These are phyloP conservation scores for Boeremia exigua DNA, from an alignment of 2,329 filamentous ascomycete genomes.

Conservation along the genomic window DNA sequence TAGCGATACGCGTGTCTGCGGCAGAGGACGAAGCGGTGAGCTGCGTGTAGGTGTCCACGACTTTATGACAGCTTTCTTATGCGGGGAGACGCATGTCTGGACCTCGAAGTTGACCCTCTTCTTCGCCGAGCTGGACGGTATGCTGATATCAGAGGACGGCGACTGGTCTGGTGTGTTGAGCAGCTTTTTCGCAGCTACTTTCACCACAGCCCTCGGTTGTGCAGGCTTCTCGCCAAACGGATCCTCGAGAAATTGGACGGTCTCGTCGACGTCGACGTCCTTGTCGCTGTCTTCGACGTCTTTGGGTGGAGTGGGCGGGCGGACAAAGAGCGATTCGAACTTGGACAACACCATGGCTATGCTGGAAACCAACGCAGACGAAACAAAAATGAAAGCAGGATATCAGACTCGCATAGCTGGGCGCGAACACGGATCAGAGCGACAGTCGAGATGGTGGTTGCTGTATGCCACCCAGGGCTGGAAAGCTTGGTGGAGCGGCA, in stretches of 20 bases:
- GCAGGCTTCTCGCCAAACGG: conserved; percentile 46
- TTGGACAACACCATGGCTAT: conserved; percentile 51
- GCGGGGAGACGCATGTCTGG: conserved; percentile 63
- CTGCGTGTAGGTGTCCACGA: conserved; percentile 45
- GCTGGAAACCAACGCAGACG: conserved; percentile 33
- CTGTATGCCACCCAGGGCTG: conserved; percentile 3
- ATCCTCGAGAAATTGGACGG: conserved; percentile 52
- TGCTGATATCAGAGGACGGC: conserved; percentile 50
- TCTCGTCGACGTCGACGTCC: conserved; percentile 46
- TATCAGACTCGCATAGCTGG: conserved; percentile 35
- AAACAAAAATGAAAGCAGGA: conserved; percentile 27
- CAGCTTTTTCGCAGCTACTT: conserved; percentile 24
- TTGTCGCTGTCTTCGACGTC: conserved; percentile 49
- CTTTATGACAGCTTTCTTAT: conserved; percentile 46
- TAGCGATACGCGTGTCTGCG: conserved; percentile 59
- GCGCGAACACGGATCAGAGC: conserved; percentile 8
- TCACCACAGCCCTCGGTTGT: conserved; percentile 28
- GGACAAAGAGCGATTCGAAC: conserved; percentile 57
- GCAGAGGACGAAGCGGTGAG: conserved; percentile 55
- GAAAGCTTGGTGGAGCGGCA: conserved; percentile 15
- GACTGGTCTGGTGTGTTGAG: conserved; percentile 52
- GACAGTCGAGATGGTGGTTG: conserved; percentile 22
- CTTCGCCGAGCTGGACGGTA: conserved; percentile 43
- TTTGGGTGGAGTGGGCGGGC: conserved; percentile 64
- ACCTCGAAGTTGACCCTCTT: conserved; percentile 67